Percentiles rank a stretch among this genome's conserved stretches.
Conservation (phyloP, 1,284 basidiomycete species). For the Flammula alnicola region DNA sequence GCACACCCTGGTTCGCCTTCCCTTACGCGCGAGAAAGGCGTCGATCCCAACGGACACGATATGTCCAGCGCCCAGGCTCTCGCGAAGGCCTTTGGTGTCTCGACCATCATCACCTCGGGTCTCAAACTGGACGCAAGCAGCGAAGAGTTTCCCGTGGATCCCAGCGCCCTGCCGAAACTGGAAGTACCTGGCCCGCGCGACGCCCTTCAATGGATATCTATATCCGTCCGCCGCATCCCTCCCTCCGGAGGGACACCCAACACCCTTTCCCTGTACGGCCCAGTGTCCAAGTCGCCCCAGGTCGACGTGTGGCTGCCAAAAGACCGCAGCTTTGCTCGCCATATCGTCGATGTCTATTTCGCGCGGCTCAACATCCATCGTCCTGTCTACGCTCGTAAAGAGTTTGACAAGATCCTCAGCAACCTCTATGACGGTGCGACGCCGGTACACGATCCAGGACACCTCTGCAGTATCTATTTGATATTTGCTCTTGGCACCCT, state of each 20-base stretch:
- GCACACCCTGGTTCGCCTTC: constrained; percentile 25
- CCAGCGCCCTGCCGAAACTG: constrained; percentile 61
- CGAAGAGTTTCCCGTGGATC: constrained; percentile 78
- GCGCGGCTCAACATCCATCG: constrained; percentile 75
- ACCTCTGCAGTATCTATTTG: constrained; percentile 75
- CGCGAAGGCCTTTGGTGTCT: constrained; percentile 79
- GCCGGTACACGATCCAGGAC: constrained; percentile 68
- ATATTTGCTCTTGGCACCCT: constrained; percentile 79
- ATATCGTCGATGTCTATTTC: constrained; percentile 74
- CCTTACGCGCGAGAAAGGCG: constrained; percentile 52
- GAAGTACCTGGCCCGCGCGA: constrained; percentile 66
- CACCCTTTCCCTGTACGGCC: constrained; percentile 36
- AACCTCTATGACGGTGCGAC: constrained; percentile 64
- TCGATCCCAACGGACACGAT: constrained; percentile 77
- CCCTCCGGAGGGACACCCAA: constrained; percentile 32
- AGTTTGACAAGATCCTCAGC: constrained; percentile 65
- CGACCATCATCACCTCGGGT: constrained; percentile 67
- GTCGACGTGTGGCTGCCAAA: constrained; percentile 74
- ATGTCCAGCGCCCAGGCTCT: constrained; percentile 73
- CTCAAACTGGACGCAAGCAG: constrained; percentile 61
- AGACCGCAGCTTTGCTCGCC: constrained; percentile 65
- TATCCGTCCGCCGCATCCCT: constrained; percentile 54
- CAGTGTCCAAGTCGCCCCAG: constrained; percentile 35
- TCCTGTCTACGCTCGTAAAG: constrained; percentile 68
- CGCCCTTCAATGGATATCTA: constrained; percentile 58